phyloP scores from a whole-genome alignment of 1,284 basidiomycete species.

The Ustanciosporium gigantosporum region DNA sequence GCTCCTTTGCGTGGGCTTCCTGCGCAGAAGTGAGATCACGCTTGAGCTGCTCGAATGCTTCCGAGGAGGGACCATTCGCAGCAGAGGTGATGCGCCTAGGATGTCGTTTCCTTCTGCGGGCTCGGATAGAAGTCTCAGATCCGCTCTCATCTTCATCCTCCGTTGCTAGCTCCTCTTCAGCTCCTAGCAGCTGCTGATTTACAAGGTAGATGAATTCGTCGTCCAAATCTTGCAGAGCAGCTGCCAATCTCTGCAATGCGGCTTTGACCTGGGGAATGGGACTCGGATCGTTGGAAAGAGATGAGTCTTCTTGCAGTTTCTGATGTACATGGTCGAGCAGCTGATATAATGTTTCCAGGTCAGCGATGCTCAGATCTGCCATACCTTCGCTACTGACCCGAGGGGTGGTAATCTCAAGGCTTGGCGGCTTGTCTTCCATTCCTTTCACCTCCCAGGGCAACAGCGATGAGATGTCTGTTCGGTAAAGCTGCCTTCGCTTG shows the following conservation, averaged over 20 bases:
- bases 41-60: neutral
- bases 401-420: conserved; percentile 53
- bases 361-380: conserved; percentile 34
- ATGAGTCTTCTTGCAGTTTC: conserved; percentile 15
- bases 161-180: conserved; percentile 22
- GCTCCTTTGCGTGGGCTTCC: neutral
- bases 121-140: conserved; percentile 33
- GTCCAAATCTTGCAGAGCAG: conserved; percentile 42
- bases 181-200: conserved; percentile 39
- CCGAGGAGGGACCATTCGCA: neutral
- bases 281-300: conserved; percentile 5
- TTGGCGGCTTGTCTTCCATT: conserved; percentile 46
- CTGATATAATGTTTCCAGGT: conserved; percentile 41
- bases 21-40: conserved; percentile 9
- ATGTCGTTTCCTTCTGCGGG: conserved; percentile 9
- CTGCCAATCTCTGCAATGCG: conserved; percentile 31
- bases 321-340: conserved; percentile 44
- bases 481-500: conserved; percentile 42
- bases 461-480: conserved; percentile 34
- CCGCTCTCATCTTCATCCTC: conserved; percentile 32
- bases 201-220: conserved; percentile 49
- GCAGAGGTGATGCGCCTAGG: conserved; percentile 21
- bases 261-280: conserved; percentile 44
- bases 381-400: conserved; percentile 27
- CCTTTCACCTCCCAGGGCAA: conserved; percentile 53